Evolutionary conservation across 2,329 filamentous ascomycete species (phyloP).

Genomic region (Dissoconium aciculare): DNA sequence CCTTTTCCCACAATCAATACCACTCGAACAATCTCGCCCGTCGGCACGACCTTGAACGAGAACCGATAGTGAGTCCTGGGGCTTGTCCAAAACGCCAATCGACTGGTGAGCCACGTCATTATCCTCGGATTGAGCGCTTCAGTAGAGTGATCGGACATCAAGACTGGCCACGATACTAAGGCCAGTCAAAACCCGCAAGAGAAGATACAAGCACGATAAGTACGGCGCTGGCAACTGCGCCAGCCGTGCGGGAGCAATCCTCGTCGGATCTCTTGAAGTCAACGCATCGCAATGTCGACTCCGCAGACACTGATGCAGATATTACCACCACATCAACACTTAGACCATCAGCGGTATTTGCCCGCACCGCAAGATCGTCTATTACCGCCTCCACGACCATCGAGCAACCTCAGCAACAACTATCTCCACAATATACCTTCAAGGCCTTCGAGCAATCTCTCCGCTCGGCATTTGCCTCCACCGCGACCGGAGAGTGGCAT

Average conservation of each 20-base stretch:
- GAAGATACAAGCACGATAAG: no score
- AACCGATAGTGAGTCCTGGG: no score
- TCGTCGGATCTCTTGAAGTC: slow-evolving; percentile 2
- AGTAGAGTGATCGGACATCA: no score
- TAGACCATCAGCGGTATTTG: slow-evolving; percentile 20
- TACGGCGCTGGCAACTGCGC: no score
- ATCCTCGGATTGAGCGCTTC: no score
- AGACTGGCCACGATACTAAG: no score
- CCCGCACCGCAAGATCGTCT: slow-evolving; percentile 20
- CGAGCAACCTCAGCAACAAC: slow-evolving; percentile 20
- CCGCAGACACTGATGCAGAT: slow-evolving; percentile 21
- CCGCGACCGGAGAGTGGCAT: slow-evolving; percentile 19
- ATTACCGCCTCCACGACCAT: slow-evolving; percentile 20
- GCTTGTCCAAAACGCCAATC: no score
- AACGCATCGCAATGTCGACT: slow-evolving; percentile 17
- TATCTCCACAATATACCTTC: slow-evolving; percentile 21
- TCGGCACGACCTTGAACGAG: no score
- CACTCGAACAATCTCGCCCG: no score
- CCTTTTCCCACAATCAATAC: slow-evolving; percentile 3
- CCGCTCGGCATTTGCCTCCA: slow-evolving; percentile 17
- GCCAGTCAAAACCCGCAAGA: no score
- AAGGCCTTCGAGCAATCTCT: slow-evolving; percentile 21
- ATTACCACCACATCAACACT: slow-evolving; percentile 18
- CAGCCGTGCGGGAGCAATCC: no score
- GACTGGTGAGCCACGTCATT: no score